phyloP scores from a whole-genome alignment of 2,329 filamentous ascomycete species.

The Ascochyta viciae-villosae region DNA sequence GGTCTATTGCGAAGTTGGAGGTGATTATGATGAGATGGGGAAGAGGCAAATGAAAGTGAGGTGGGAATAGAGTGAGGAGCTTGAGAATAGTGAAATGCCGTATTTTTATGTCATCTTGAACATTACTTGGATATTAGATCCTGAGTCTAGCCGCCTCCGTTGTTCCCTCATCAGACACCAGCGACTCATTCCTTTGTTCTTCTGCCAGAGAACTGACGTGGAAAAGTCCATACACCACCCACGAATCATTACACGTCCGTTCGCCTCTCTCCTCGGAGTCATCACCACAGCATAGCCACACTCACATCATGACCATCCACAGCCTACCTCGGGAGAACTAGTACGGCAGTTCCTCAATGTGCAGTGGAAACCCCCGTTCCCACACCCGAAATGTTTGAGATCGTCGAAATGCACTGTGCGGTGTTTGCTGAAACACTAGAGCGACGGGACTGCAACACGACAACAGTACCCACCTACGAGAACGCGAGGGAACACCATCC shows the following conservation, averaged over 20 bases:
- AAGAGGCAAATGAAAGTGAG: no score
- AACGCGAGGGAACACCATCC: not conserved
- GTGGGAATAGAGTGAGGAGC: no score
- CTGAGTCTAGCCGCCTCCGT: no score
- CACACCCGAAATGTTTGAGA: conserved; percentile 28
- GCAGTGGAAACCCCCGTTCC: not conserved
- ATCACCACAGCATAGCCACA: not conserved
- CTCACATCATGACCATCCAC: not conserved
- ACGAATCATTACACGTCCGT: no score
- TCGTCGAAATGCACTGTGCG: conserved; percentile 5
- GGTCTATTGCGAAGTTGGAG: no score
- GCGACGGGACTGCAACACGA: conserved; percentile 27
- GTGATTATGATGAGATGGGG: no score
- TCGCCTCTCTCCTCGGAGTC: not conserved
- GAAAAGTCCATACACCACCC: not conserved
- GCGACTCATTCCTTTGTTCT: no score
- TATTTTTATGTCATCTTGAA: no score
- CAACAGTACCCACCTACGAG: not conserved
- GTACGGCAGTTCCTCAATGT: conserved; percentile 1
- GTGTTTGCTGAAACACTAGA: conserved; percentile 36
- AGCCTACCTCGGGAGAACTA: not conserved
- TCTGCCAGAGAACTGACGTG: not conserved
- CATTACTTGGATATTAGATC: no score
- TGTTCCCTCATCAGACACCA: no score
- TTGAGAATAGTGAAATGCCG: no score